A percentile compares a stretch with the other conserved stretches of the same genome.
Conservation (phyloP, 345 rosid genomes). For the Schrenkiella parvula region DNA sequence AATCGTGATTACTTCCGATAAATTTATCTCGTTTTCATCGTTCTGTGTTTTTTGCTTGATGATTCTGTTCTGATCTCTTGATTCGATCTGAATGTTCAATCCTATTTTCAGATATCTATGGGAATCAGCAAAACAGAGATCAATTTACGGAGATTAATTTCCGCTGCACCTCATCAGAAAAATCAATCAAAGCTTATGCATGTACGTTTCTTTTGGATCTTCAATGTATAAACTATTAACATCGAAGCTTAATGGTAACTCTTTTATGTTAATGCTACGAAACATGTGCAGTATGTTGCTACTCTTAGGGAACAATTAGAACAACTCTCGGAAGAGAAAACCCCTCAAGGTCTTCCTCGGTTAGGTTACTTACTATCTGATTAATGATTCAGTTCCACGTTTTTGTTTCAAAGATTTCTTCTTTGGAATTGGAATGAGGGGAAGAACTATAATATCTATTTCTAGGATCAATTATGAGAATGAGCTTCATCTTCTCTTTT, state of each 20-base stretch:
- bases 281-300: conserved; percentile 67
- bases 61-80: no score
- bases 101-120: conserved; percentile 32
- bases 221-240: no score
- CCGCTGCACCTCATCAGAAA: conserved; percentile 67
- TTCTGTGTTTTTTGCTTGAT: no score
- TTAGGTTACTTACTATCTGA: no score
- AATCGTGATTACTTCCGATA: no score
- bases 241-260: not conserved
- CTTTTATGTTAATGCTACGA: conserved; percentile 6
- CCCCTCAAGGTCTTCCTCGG: conserved; percentile 49
- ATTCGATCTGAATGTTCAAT: not conserved
- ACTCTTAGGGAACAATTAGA: conserved; percentile 76
- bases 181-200: conserved; percentile 78
- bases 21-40: no score
- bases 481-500: not conserved
- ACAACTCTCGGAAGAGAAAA: conserved; percentile 67
- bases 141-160: conserved; percentile 66
- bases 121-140: conserved; percentile 75
- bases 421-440: no score
- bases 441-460: not conserved
- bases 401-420: not conserved
- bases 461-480: not conserved
- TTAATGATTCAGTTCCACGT: no score
- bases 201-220: conserved; percentile 34